A percentile compares a stretch with the other conserved stretches of the same genome.
Evolutionary conservation across 1,284 basidiomycete genomes (phyloP).

Genomic region (Pholiota adiposa): DNA sequence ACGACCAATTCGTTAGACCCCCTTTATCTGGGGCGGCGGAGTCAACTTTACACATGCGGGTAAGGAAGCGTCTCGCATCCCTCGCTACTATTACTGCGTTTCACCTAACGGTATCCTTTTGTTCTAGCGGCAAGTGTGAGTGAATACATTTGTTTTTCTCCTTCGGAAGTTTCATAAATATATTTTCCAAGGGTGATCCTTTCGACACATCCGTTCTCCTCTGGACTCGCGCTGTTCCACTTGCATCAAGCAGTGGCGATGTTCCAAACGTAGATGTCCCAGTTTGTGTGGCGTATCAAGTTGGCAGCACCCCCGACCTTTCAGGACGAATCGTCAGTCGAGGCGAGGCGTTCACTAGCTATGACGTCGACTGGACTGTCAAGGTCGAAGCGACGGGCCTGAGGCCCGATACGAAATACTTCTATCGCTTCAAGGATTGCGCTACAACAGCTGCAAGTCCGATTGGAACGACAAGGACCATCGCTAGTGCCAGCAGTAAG

Average conservation of each 20-base stretch:
- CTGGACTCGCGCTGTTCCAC: constrained; percentile 62
- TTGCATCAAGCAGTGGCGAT: constrained; percentile 33
- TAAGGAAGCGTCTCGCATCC: constrained; percentile 20
- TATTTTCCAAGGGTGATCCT: constrained; percentile 54
- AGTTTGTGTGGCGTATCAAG: constrained; percentile 59
- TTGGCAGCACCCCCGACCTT: constrained; percentile 42
- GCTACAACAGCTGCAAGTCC: constrained; percentile 52
- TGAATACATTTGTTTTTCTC: constrained; percentile 1
- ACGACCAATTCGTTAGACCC: constrained; percentile 36
- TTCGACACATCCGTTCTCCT: constrained; percentile 63
- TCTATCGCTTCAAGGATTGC: constrained; percentile 65
- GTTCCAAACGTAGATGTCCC: constrained; percentile 58
- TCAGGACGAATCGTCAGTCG: constrained; percentile 46
- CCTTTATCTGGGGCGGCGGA: constrained; percentile 57
- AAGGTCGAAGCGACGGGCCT: constrained; percentile 65
- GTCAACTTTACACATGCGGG: constrained; percentile 61
- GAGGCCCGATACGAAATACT: constrained; percentile 60
- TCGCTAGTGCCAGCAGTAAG: constrained; percentile 51
- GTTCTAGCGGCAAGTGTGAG: constrained; percentile 42
- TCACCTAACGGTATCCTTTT: neutral
- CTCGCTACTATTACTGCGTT: neutral
- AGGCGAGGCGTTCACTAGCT: constrained; percentile 60
- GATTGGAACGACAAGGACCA: constrained; percentile 53
- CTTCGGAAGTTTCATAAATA: neutral
- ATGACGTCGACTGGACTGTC: constrained; percentile 68